These are phyloP conservation scores for Chlamydomonas sp. DNA, from an alignment of 139 green algal genomes.

Conservation along the genomic window DNA sequence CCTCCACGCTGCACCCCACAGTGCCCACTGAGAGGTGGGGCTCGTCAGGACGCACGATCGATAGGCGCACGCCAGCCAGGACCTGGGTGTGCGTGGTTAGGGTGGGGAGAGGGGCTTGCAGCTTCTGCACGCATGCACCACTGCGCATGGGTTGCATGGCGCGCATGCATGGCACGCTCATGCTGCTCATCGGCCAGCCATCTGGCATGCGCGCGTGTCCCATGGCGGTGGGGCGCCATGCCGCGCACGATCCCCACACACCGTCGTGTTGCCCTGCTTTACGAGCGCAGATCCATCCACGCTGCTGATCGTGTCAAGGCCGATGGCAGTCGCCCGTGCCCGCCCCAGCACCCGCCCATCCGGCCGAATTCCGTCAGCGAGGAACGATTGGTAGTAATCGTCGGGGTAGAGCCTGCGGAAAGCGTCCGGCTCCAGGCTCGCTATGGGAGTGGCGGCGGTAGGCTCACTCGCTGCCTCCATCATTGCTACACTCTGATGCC, in stretches of 20 bases:
- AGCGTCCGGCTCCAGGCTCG: background rate
- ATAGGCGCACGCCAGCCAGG: constrained; percentile 59
- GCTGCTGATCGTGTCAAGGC: constrained; percentile 41
- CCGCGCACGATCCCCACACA: too few relatives aligned
- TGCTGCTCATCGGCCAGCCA: too few relatives aligned
- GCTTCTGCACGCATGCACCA: too few relatives aligned
- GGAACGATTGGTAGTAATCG: constrained; percentile 30
- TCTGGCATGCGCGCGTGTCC: too few relatives aligned
- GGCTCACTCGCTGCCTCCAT: too few relatives aligned
- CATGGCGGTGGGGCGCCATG: too few relatives aligned
- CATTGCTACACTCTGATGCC: too few relatives aligned
- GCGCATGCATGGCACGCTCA: too few relatives aligned
- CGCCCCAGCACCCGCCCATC: constrained; percentile 57
- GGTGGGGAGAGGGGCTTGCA: too few relatives aligned
- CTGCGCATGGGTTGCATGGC: too few relatives aligned
- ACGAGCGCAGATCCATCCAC: constrained; percentile 61
- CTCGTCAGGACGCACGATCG: constrained; percentile 38
- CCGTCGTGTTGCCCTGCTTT: constrained; percentile 56
- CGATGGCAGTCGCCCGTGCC: constrained; percentile 45
- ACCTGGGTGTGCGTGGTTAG: too few relatives aligned
- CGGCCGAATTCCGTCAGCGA: constrained; percentile 48
- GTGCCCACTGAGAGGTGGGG: constrained; percentile 35
- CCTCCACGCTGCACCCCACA: constrained; percentile 49
- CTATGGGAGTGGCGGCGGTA: background rate
- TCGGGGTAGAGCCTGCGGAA: constrained; percentile 3